Evolutionary conservation across 2,329 filamentous ascomycete genomes (phyloP), one percentile per base, ranked within the genome.

Genomic region (Aspergillus aculeatinus): DNA sequence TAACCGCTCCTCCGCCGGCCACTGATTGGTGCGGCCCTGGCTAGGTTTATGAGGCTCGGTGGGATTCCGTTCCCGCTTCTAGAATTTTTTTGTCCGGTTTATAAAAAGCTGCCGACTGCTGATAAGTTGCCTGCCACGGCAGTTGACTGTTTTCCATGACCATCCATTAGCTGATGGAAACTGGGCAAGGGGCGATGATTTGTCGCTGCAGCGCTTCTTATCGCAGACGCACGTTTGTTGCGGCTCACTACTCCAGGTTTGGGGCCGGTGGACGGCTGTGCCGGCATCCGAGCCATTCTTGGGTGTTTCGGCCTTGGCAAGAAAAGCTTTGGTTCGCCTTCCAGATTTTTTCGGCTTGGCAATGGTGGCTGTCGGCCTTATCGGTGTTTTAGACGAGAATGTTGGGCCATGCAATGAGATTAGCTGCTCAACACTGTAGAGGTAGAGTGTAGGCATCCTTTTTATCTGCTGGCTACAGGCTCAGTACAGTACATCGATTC

Each of bases 11-110:
- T 48, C 53, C 53, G 53, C 53, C 4, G 42, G 0, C 7, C 27
- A 9, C 42, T 55, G 42, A 55, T 55, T 55, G 53, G 53, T 23
- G 53, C 53, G 53, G 53, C 14, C 19, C 39, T 9, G n/a, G 42
- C 23, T 9, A 35, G 53, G 27, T 10, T 5, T 16, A 9, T 14
- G 27, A 27, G 42, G 52, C 53, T 55, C 53, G 53, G 42, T 48
- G 53, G 53, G 27, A 48, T 48, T 55, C 53, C 53, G 44, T 31
- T 48, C 19, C 25, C 29, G 12, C 51, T 55, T 55, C 42, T 35
- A 48, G 53, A 55, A 55, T 21, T 47, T 44, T 27, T 16, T 35
- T 2, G 11, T 35, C 33, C 11, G 11, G 11, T 16, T 23, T 19
- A 31, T 47, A n/a, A 29, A 48, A 12, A 48, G 48, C 25, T 55